Evolutionary conservation across 2,329 filamentous ascomycete genomes (phyloP), one percentile per base, ranked within the genome.

Genomic region (Diaporthe vaccinii): DNA sequence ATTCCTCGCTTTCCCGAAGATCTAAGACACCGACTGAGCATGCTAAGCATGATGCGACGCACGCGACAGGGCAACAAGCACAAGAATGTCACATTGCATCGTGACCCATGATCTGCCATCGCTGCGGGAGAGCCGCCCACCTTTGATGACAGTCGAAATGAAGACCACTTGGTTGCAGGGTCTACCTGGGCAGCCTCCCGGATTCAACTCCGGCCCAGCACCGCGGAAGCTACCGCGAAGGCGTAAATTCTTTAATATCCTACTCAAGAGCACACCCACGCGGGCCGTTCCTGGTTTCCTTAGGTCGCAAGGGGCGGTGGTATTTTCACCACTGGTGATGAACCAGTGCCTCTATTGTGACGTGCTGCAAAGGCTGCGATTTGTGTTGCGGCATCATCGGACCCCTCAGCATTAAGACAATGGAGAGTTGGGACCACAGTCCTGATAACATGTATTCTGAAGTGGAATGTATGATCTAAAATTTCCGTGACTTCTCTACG

Each of bases 21-120:
- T 44, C 8, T 14, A 31, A 10, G 25, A 14, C n/a, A 44, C 4
- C 10, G 1, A 0, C 39, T 4, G 7, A 8, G 3, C 4, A 7
- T 8, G n/a, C 17, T 7, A 9, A 39, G 36, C 36, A 39, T 4
- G 36, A 14, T 14, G 36, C 36, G 12, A 39, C 4, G 36, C 36
- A 39, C 36, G 36, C 12, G 1, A 15, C 10, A 5, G 12, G 10
- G 36, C 12, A 39, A 39, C 14, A 39, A 39, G 36, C 36, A 39
- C 14, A 39, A 39, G 7, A 41, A 25, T 8, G 6, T 8, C 2
- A 15, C n/a, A 25, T 10, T 17, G 17, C 25, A 28, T 36, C 20
- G 15, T 28, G 8, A 31, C 36, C 25, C 4, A 0, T 59, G 22
- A 39, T 9, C 41, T 51, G 62, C 44, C 12, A 2, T 34, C 25